Base-by-base conservation (phyloP, 2,329 filamentous ascomycete genomes). In the Botryotinia globosa region DNA sequence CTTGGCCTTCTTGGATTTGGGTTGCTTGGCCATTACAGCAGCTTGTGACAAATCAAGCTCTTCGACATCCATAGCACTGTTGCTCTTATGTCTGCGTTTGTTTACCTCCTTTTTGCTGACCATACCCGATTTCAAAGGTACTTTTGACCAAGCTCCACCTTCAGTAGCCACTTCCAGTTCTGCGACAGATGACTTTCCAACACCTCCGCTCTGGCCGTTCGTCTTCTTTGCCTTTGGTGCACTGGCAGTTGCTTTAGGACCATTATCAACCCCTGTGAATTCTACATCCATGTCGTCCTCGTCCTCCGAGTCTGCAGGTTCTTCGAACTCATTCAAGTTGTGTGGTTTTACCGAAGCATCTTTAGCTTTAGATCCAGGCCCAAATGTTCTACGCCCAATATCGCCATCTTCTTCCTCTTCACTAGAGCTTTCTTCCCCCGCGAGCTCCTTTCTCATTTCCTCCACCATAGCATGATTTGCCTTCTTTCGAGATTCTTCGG, bases 401-500 rank as follows among this genome's bases (percentile, higher is more conserved):
- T 91, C 85, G 5, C 83, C 82, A 65, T 87, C 86, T 48, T 88
- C 88, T 61, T 84, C 84, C 45, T 83, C 82, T 76, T 85, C 85
- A n/a, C 83, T 84, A 32, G 88, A 85, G 8, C 89, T 90, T 42
- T 90, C 90, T 59, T 88, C 87, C 3, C 86, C 86, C 67, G 85
- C 85, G 34, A 98, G 85, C 65, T 95, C 92, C 72, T 89, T 88
- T 66, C 90, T 87, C 66, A 98, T 88, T 77, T 89, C 86, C 59
- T 85, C 86, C 20, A 93, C 84, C 72, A 93, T 88, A 72, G 92
- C 91, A 77, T 97, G 93, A 77, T 98, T 98, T 73, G 90, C 88
- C 75, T 91, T 89, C 81, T 91, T 94, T 78, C 90, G 89, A 54
- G 90, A 86, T 42, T 91, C 92, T 79, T 98, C 94, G 1, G 94